A percentile compares a stretch with the other conserved stretches of the same genome.
phyloP scores from a whole-genome alignment of 139 green algal genomes.

The Pycnococcus provasolii region DNA sequence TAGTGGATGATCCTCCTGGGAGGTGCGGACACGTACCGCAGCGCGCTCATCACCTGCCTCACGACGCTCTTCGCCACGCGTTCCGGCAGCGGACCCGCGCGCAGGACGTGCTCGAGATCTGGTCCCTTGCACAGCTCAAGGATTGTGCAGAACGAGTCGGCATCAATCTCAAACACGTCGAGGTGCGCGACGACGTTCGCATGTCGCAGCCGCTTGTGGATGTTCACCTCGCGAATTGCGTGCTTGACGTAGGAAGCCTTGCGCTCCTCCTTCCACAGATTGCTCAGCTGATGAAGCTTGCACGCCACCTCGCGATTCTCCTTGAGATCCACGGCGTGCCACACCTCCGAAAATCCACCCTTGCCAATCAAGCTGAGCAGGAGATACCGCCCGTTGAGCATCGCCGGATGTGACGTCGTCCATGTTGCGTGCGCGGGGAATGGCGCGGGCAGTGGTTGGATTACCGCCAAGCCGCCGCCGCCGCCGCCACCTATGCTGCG shows the following conservation, averaged over 20 bases:
- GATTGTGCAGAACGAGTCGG: constrained; percentile 80
- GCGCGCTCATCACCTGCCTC: constrained; percentile 23
- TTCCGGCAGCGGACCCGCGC: constrained; percentile 54
- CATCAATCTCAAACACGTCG: constrained; percentile 89
- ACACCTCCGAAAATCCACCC: constrained; percentile 89
- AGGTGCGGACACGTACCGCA: constrained; percentile 25
- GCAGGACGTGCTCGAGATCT: constrained; percentile 71
- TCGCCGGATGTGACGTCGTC: constrained; percentile 7
- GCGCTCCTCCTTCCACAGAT: constrained; percentile 55
- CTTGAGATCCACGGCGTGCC: constrained; percentile 30
- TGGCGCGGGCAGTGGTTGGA: neutral
- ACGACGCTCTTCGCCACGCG: constrained; percentile 66
- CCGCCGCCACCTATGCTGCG: neutral
- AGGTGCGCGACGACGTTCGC: constrained; percentile 62
- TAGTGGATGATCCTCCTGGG: constrained; percentile 78
- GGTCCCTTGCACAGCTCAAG: constrained; percentile 74
- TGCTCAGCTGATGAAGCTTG: constrained; percentile 78
- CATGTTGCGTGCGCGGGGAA: too few relatives aligned
- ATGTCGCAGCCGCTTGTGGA: constrained; percentile 64
- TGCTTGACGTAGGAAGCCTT: constrained; percentile 83
- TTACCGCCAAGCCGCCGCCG: neutral
- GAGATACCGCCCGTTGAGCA: constrained; percentile 65
- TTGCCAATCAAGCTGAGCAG: constrained; percentile 76
- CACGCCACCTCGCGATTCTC: constrained; percentile 52
- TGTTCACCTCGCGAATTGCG: constrained; percentile 79